A percentile compares a stretch with the other conserved stretches of the same genome.
Conservation (phyloP, 768 basidiomycete species). For the Cystobasidium tubakii region DNA sequence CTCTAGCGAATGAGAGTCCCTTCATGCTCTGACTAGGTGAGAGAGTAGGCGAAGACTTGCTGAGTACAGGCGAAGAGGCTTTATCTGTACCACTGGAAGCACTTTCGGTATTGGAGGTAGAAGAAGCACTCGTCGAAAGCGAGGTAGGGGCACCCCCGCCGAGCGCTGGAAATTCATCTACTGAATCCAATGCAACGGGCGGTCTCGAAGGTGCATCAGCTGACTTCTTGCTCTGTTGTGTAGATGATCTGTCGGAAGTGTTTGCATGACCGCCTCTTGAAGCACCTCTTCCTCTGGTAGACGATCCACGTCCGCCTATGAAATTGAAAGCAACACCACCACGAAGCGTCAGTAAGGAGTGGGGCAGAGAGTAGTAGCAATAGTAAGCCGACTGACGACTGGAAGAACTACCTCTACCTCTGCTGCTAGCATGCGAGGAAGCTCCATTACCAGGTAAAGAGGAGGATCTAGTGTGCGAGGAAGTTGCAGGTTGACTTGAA, state of each 20-base stretch:
- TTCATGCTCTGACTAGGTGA: constrained; percentile 1
- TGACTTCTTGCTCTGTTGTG: not conserved
- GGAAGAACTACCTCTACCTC: not conserved
- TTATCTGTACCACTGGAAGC: not conserved
- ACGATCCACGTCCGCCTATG: not conserved
- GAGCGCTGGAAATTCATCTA: constrained; percentile 28
- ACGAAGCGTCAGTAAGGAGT: not conserved
- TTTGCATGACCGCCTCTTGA: not conserved
- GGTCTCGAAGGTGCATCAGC: constrained; percentile 6
- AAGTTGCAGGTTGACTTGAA: not conserved
- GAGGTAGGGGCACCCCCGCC: constrained; percentile 7
- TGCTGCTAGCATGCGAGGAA: not conserved
- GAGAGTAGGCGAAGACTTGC: not conserved
- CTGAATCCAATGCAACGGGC: constrained; percentile 19
- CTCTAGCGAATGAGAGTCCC: constrained; percentile 25
- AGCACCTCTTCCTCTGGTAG: not conserved
- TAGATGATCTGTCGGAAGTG: not conserved
- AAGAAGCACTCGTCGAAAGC: not conserved
- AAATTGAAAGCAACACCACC: not conserved
- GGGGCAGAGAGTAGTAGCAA: not conserved
- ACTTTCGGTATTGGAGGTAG: not conserved
- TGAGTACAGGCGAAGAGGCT: not conserved
- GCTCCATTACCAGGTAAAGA: not conserved
- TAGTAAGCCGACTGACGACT: not conserved
- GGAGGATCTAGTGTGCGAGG: not conserved